Evolutionary conservation across 169 alveolate genomes (phyloP), one percentile per base, ranked within the genome.

Genomic region (Plasmodium adleri): DNA sequence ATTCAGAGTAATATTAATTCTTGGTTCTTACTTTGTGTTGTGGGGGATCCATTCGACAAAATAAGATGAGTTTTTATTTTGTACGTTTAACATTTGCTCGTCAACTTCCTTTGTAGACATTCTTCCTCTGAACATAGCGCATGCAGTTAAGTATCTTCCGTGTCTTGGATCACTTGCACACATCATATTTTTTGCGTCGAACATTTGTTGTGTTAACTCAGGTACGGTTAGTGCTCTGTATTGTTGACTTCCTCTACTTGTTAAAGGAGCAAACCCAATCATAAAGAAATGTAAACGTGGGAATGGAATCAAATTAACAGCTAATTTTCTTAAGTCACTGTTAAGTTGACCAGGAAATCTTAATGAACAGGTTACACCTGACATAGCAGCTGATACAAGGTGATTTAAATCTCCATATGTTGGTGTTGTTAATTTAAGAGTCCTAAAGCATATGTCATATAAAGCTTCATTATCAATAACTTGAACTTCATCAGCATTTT

Each of bases 21-120:
- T 0, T 58, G 4, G 4, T 17, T 39, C 60, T 24, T 73, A 74
- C 94, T 96, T 96, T 92, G 98, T 98, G 96, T 98, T 98, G 96
- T 98, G 98, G 64, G 99, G 99, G 93, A 98, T 98, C 99, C 99
- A 98, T 95, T 98, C 99, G 66, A 98, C 99, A 93, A 98, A 98
- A 96, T 97, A 98, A 70, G 99, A 96, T 67, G 99, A 96, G 97
- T 98, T 98, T 96, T 98, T 98, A 96, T 98, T 97, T 96, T 98
- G 99, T 28, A 99, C 99, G 89, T 97, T 97, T 50, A 97, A 95
- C 99, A 99, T 99, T 94, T 99, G 99, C 94, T 98, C 99, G 80
- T 99, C 99, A 62, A 99, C 99, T 93, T 98, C 99, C 94, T 98
- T 98, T 80, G 99, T 98, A 88, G 99, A 97, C 99, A 99, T 98